Evolutionary conservation across 805 yeast genomes (phyloP).

Genomic region (Lipomyces sp.): DNA sequence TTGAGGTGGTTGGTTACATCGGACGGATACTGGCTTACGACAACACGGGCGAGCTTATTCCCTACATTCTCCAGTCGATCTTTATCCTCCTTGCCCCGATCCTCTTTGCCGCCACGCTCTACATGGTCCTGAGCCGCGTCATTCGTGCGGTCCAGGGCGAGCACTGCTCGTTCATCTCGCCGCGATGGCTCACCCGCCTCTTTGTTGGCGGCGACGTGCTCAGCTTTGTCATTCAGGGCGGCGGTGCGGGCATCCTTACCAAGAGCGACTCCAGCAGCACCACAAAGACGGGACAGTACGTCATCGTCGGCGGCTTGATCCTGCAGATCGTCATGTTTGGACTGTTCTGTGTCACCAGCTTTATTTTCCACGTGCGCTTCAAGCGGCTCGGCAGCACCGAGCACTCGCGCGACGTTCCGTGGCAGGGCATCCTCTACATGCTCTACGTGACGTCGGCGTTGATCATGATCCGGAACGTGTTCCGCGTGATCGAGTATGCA

Average conservation of each 20-base stretch:
- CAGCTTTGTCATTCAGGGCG: slow-evolving; percentile 31
- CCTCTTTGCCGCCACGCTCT: slow-evolving; percentile 32
- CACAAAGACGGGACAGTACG: slow-evolving; percentile 27
- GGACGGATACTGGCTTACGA: background rate
- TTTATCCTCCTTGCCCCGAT: slow-evolving; percentile 33
- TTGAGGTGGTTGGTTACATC: slow-evolving; percentile 5
- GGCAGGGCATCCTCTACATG: background rate
- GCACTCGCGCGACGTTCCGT: background rate
- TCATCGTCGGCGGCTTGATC: slow-evolving; percentile 37
- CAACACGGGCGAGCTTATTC: background rate
- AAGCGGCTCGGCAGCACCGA: background rate
- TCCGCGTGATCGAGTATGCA: slow-evolving; percentile 4
- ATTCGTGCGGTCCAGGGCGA: slow-evolving; percentile 21
- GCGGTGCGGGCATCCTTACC: slow-evolving; percentile 31
- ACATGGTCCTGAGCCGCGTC: slow-evolving; percentile 31
- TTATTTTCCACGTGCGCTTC: slow-evolving; percentile 20
- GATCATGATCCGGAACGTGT: slow-evolving; percentile 4
- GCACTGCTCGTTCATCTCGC: slow-evolving; percentile 15
- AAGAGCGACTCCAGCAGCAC: background rate
- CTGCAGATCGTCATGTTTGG: slow-evolving; percentile 38
- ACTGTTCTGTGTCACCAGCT: slow-evolving; percentile 33
- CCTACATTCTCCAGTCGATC: slow-evolving; percentile 26
- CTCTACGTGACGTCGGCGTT: slow-evolving; percentile 1
- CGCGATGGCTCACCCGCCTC: slow-evolving; percentile 25
- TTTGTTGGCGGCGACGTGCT: slow-evolving; percentile 33